phyloP scores from a whole-genome alignment of 306 rosid genomes.

The Cucumis cinereus region DNA sequence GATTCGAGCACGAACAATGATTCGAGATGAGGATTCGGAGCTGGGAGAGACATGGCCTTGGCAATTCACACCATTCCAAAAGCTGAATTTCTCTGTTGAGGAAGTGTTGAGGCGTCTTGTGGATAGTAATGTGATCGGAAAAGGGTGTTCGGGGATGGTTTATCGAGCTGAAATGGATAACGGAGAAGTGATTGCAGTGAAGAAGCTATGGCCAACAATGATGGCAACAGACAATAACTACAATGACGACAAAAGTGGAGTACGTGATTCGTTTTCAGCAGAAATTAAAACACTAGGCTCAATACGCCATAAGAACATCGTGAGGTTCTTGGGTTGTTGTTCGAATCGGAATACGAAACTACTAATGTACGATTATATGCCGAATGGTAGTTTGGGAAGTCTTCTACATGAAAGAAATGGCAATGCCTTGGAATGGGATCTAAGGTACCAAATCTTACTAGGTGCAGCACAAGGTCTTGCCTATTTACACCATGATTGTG shows the following conservation, averaged over 20 bases:
- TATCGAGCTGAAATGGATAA: slow-evolving; percentile 64
- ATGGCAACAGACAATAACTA: slow-evolving; percentile 21
- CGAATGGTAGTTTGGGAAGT: slow-evolving; percentile 79
- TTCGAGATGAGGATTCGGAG: slow-evolving; percentile 59
- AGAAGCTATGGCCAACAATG: slow-evolving; percentile 79
- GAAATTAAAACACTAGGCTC: slow-evolving; percentile 81
- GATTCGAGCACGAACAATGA: slow-evolving; percentile 45
- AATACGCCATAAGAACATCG: slow-evolving; percentile 90
- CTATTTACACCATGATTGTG: slow-evolving; percentile 93
- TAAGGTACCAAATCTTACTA: slow-evolving; percentile 63
- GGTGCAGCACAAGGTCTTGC: slow-evolving; percentile 94
- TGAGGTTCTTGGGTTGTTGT: slow-evolving; percentile 73
- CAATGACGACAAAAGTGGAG: slow-evolving; percentile 50
- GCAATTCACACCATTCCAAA: slow-evolving; percentile 91
- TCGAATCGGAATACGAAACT: slow-evolving; percentile 63
- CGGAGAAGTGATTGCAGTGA: slow-evolving; percentile 83
- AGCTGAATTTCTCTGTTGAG: slow-evolving; percentile 70
- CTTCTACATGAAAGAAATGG: slow-evolving; percentile 77
- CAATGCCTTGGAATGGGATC: slow-evolving; percentile 79
- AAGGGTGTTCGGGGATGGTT: slow-evolving; percentile 86
- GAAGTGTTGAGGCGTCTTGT: slow-evolving; percentile 56
- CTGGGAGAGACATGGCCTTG: slow-evolving; percentile 78
- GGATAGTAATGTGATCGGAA: slow-evolving; percentile 72
- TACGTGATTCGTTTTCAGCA: slow-evolving; percentile 69
- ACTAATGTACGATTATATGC: slow-evolving; percentile 88